Base-by-base conservation (phyloP, 1,139 yeast genomes). In the Suhomyces coccinellae region DNA sequence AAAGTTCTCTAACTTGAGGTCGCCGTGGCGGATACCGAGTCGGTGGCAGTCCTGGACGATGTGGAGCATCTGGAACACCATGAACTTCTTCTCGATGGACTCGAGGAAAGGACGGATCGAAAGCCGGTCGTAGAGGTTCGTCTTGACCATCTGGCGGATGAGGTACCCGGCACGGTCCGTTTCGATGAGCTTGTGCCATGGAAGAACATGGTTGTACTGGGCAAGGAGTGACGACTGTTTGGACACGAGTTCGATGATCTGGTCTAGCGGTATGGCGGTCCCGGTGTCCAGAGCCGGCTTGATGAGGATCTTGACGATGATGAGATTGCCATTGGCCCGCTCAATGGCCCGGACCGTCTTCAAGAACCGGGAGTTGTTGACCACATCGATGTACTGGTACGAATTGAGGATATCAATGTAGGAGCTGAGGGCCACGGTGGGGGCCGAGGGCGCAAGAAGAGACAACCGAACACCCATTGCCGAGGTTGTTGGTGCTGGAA, bases 121-220 rank as follows among this genome's bases (percentile, higher is more conserved):
- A 44, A 93, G 73, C 49, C 98, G 69, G 59, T 95, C 99, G 58
- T 90, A 90, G 28, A 91, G 67, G 56, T 87, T 90, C 33, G 86
- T 82, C 54, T 84, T 79, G 45, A 88, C 71, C 69, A 82, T 82
- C 55, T 91, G 98, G 46, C 99, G 76, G 45, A 91, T 82, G 41
- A 91, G 66, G 64, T 93, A 95, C 0, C 95, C 96, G 0, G 98
- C 98, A 43, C 97, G 73, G 47, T 87, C 96, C 0, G 97, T 89
- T 59, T 91, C 97, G 20, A 90, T 75, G 36, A 93, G 69, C 48
- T 84, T 79, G 46, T 80, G 73, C 67, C 85, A 91, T 3, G 95
- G 86, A 20, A 89, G 63, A 2, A 83, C 84, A 55, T 85, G 86
- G 11, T 84, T 83, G 37, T 80, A 72, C 36, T 73, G 78, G 1